Conservation (phyloP, 1,284 basidiomycete genomes). For the Sporisorium graminicola region DNA sequence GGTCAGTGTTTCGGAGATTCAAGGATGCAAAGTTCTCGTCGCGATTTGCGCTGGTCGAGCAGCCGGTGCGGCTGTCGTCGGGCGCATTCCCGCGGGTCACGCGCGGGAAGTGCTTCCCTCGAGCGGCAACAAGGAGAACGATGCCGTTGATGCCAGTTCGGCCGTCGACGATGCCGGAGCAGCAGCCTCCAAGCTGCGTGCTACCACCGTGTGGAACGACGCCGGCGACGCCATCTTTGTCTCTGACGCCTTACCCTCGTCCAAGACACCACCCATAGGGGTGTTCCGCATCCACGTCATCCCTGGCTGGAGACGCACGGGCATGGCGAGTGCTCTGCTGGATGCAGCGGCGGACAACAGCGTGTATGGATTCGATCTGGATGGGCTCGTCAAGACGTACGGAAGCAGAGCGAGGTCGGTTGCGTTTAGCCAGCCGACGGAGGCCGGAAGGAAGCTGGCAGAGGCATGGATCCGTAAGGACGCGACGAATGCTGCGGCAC, state of each 20-base stretch:
- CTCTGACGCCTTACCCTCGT: constrained; percentile 39
- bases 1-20: constrained; percentile 25
- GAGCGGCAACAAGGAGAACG: constrained; percentile 36
- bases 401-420: constrained; percentile 49
- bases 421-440: constrained; percentile 65
- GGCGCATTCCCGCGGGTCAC: constrained; percentile 33
- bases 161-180: background rate
- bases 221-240: constrained; percentile 54
- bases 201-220: constrained; percentile 46
- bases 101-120: constrained; percentile 49
- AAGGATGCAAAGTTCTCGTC: constrained; percentile 49
- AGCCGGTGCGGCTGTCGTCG: constrained; percentile 50
- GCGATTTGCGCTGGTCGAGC: constrained; percentile 49
- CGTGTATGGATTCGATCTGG: constrained; percentile 53
- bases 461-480: constrained; percentile 54
- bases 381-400: constrained; percentile 25
- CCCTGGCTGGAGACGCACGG: constrained; percentile 46
- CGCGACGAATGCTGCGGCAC: background rate
- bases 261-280: constrained; percentile 52
- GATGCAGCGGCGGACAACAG: constrained; percentile 56
- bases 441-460: constrained; percentile 55
- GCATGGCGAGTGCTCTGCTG: constrained; percentile 51
- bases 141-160: background rate
- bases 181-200: too few relatives aligned
- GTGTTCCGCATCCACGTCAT: constrained; percentile 62